Base-by-base conservation (phyloP, 345 rosid genomes). In the Erucastrum elatum region DNA sequence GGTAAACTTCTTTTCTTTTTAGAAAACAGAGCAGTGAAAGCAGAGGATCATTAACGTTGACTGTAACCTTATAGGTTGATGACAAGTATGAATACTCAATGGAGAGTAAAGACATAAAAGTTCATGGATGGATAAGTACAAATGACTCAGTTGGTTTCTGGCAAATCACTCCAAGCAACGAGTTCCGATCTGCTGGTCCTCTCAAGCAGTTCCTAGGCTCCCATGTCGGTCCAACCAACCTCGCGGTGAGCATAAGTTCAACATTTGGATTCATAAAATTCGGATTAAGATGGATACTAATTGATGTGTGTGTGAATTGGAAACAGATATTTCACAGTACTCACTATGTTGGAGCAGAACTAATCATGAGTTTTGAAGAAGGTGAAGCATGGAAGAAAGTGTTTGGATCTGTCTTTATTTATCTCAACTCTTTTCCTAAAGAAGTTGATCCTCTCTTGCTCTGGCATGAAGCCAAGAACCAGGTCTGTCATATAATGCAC, bases 141-240 rank as follows among this genome's bases (percentile, higher is more conserved):
- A 83, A 88, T 9, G 92, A 94, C 0, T 81, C 89, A 0, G 88
- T 92, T 8, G 99, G 97, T 0, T 90, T 93, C 82, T 95, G 97
- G 98, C 99, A 91, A 72, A 95, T 95, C 74, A 89, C 96, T n/a
- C 99, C 99, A 2, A 95, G 98, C 77, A 85, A 85, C 62, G 98
- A 95, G 87, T 95, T 87, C 70, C 86, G 99, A 33, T 82, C 95
- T 0, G 97, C 94, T 11, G 99, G 99, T 7, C 97, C 97, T 0
- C 78, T 84, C 69, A 95, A 95, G 68, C 99, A 95, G 78, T 87
- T 83, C 83, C 89, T 95, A 41, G 77, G 89, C 62, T 95, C 97
- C 4, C 98, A 94, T 60, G 97, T 92, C 5, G 98, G 98, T 27
- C 98, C 98, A 1, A 77, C 83, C 51, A 84, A 84, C 78, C 97